phyloP scores from a whole-genome alignment of 805 yeast genomes.

The Metschnikowia lunata region DNA sequence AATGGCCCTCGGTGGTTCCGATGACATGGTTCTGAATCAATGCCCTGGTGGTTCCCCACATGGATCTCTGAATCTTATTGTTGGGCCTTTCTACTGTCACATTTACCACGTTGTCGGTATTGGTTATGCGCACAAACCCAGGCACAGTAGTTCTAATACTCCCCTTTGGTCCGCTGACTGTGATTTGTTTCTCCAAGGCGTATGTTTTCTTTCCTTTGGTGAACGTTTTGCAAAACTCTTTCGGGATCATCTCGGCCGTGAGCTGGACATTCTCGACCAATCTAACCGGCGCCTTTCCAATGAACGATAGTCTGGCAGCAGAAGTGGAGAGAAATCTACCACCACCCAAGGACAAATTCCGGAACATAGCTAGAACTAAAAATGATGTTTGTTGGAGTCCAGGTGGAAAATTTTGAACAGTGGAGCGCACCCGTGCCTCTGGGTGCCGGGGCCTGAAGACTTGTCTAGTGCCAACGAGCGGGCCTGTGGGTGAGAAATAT shows the following conservation, averaged over 20 bases:
- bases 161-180: slow-evolving; percentile 78
- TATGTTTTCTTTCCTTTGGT: slow-evolving; percentile 63
- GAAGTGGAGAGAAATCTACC: slow-evolving; percentile 14
- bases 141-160: slow-evolving; percentile 61
- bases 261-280: slow-evolving; percentile 58
- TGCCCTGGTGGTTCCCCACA: slow-evolving; percentile 95
- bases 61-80: slow-evolving; percentile 66
- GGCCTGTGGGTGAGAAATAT: no score
- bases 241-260: slow-evolving; percentile 43
- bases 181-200: slow-evolving; percentile 53
- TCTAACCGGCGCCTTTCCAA: slow-evolving; percentile 77
- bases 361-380: slow-evolving; percentile 12
- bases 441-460: background rate
- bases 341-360: slow-evolving; percentile 9
- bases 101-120: slow-evolving; percentile 34
- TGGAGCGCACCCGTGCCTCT: slow-evolving; percentile 5
- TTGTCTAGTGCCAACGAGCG: no score
- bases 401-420: slow-evolving; percentile 4
- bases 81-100: slow-evolving; percentile 56
- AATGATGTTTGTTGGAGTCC: no score
- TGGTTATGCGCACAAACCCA: slow-evolving; percentile 54
- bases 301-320: slow-evolving; percentile 45
- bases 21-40: slow-evolving; percentile 68
- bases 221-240: slow-evolving; percentile 52
- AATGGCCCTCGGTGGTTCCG: slow-evolving; percentile 93